A percentile compares a stretch with the other conserved stretches of the same genome.
phyloP scores from a whole-genome alignment of 2,329 filamentous ascomycete species.

The Claviceps fusiformis region DNA sequence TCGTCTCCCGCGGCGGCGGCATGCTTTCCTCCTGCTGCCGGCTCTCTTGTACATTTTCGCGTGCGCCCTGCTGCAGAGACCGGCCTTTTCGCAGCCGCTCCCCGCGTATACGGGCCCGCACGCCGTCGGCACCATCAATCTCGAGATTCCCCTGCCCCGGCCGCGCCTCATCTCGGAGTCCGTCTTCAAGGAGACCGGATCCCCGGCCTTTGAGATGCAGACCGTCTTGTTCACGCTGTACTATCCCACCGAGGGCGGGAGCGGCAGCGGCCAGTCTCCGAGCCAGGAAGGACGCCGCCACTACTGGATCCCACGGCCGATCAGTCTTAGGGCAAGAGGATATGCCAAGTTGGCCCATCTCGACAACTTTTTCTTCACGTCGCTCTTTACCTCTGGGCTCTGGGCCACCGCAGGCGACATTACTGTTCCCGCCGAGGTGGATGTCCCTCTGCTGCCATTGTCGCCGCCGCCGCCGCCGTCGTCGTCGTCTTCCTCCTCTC shows the following conservation, averaged over 20 bases:
- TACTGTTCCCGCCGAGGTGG: constrained; percentile 33
- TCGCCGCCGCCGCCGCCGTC: no score
- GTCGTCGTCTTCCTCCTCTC: constrained; percentile 3
- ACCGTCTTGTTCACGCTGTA: constrained; percentile 37
- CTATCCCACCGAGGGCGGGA: constrained; percentile 23
- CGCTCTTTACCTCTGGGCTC: constrained; percentile 28
- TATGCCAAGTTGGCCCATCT: constrained; percentile 32
- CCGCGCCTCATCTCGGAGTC: constrained; percentile 19
- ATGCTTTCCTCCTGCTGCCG: background rate
- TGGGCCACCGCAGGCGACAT: constrained; percentile 28
- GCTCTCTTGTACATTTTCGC: constrained; percentile 21
- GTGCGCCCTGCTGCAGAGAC: constrained; percentile 22
- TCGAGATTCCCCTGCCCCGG: constrained; percentile 28
- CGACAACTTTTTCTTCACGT: constrained; percentile 28
- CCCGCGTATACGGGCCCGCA: constrained; percentile 31
- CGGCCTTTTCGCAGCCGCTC: constrained; percentile 29
- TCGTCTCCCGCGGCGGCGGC: background rate
- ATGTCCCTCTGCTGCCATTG: constrained; percentile 23
- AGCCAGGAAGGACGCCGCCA: constrained; percentile 18
- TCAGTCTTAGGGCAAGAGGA: constrained; percentile 30
- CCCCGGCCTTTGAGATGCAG: constrained; percentile 30
- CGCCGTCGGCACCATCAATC: constrained; percentile 31
- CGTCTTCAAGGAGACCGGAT: constrained; percentile 19
- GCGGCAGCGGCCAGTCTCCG: background rate
- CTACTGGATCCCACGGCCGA: constrained; percentile 30